Percentiles rank a stretch among this genome's conserved stretches.
phyloP scores from a whole-genome alignment of 306 rosid species.

The Astragalus glycyphyllos region DNA sequence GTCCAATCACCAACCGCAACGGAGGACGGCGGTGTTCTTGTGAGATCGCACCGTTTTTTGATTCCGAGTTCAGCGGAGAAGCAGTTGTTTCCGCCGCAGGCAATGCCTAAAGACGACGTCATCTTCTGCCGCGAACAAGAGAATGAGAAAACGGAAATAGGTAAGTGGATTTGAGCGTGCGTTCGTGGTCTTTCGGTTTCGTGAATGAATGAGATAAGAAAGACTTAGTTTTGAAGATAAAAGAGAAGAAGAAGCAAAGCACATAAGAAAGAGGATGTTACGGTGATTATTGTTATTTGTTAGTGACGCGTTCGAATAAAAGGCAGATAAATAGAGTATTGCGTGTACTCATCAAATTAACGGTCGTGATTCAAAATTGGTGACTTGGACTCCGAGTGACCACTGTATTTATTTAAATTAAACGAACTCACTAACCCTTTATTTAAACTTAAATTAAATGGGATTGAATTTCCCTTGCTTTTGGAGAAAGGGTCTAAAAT shows the following conservation, averaged over 20 bases:
- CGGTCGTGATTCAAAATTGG: slow-evolving; percentile 10
- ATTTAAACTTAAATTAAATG: not conserved
- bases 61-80: not conserved
- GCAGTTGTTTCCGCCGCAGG: slow-evolving; percentile 43
- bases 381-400: slow-evolving; percentile 5
- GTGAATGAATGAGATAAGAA: not conserved
- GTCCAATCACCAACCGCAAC: slow-evolving; percentile 19
- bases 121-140: not conserved
- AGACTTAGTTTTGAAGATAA: not conserved
- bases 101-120: slow-evolving; percentile 56
- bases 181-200: not conserved
- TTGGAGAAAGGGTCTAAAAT: not conserved
- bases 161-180: not conserved
- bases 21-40: not conserved
- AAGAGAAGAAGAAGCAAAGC: not conserved
- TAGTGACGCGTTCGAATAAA: slow-evolving; percentile 40
- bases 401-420: not conserved
- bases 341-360: not conserved
- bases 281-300: not conserved
- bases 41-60: slow-evolving; percentile 14
- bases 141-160: not conserved
- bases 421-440: not conserved
- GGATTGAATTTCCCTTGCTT: not conserved
- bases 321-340: slow-evolving; percentile 7
- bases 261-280: not conserved